Conservation (phyloP, 345 rosid species). For the Euclidium syriacum region DNA sequence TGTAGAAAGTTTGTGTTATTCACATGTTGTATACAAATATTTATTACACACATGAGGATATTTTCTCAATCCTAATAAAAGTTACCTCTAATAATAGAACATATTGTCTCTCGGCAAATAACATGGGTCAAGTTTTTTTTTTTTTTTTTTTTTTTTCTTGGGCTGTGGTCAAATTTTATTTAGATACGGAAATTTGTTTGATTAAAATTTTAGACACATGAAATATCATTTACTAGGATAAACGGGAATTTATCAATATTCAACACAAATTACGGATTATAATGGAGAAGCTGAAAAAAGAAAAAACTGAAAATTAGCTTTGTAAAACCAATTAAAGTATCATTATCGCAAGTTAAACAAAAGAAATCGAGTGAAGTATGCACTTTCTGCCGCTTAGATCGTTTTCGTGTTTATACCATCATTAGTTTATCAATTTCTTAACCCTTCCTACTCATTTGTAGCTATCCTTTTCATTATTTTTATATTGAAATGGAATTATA, state of each 20-base stretch:
- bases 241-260: constrained; percentile 1
- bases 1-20: too few relatives aligned
- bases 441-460: constrained; percentile 9
- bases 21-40: too few relatives aligned
- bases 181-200: too few relatives aligned
- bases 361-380: background rate
- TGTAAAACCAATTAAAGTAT: background rate
- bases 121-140: too few relatives aligned
- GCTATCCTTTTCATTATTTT: background rate
- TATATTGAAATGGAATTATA: background rate
- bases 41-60: too few relatives aligned
- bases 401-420: constrained; percentile 24
- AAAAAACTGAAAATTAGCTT: background rate
- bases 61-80: too few relatives aligned
- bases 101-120: too few relatives aligned
- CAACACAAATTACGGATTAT: background rate
- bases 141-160: too few relatives aligned
- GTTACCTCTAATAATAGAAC: too few relatives aligned
- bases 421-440: constrained; percentile 10
- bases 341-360: background rate
- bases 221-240: background rate
- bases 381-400: constrained; percentile 21
- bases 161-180: too few relatives aligned
- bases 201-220: too few relatives aligned
- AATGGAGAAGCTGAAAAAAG: background rate